phyloP scores from a whole-genome alignment of 345 rosid genomes.

The Eucalyptus rudis region DNA sequence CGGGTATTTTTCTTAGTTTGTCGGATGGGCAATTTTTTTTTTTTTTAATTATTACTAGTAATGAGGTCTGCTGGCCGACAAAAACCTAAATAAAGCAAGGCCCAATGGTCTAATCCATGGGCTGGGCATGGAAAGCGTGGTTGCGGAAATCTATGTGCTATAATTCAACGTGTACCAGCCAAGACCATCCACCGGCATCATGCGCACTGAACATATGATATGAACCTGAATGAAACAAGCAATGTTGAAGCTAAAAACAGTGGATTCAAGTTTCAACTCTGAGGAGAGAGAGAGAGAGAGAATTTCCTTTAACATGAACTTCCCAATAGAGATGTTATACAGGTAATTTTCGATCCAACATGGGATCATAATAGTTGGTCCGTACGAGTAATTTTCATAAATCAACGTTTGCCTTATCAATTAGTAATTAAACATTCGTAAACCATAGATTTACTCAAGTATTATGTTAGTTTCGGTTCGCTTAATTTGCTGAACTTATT shows the following conservation, averaged over 20 bases:
- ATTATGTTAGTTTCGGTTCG: background rate
- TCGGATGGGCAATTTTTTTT: background rate
- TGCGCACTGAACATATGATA: background rate
- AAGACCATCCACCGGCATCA: background rate
- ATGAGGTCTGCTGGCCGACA: background rate
- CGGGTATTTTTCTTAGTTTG: rapidly evolving
- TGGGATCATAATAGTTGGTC: background rate
- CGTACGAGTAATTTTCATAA: background rate
- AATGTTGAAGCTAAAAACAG: background rate
- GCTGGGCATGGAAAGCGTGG: background rate
- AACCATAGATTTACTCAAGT: background rate
- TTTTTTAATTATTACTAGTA: background rate
- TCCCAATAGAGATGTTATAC: background rate
- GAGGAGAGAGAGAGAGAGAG: background rate
- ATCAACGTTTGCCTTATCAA: background rate
- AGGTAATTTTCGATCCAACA: background rate
- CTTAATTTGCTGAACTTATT: background rate
- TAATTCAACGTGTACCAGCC: background rate
- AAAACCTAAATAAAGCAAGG: background rate
- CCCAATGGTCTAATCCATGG: background rate
- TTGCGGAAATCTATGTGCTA: background rate
- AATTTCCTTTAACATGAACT: background rate
- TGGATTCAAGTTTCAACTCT: background rate
- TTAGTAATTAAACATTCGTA: background rate
- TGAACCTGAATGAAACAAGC: background rate